These are phyloP conservation scores for Senna tora DNA, from an alignment of 306 rosid genomes.

Conservation along the genomic window DNA sequence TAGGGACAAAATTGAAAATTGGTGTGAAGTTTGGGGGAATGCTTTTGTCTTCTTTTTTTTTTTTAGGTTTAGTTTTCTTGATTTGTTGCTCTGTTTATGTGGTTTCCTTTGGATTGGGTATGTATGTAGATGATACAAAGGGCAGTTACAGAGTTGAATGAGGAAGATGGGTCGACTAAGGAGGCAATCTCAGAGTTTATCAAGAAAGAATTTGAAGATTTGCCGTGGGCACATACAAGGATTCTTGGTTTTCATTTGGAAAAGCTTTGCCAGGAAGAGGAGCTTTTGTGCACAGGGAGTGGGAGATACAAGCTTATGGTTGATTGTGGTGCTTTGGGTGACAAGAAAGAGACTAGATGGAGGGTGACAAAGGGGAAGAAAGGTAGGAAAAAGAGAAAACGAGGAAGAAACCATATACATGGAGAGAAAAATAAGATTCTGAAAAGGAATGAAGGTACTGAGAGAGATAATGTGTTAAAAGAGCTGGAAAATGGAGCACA, in stretches of 20 bases:
- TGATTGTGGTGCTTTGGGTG: background rate
- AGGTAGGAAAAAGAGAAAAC: slow-evolving; percentile 27
- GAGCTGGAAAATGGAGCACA: slow-evolving; percentile 7
- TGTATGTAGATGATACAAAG: slow-evolving; percentile 42
- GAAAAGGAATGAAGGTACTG: background rate
- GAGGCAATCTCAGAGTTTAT: slow-evolving; percentile 45
- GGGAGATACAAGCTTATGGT: slow-evolving; percentile 33
- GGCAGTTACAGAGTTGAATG: slow-evolving; percentile 39
- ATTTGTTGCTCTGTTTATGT: background rate
- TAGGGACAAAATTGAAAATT: too few relatives aligned
- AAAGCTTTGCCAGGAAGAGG: slow-evolving; percentile 38
- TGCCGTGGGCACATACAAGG: slow-evolving; percentile 49
- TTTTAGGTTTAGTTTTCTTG: too few relatives aligned
- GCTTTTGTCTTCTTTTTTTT: too few relatives aligned
- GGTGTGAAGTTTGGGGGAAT: too few relatives aligned
- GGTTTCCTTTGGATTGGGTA: background rate
- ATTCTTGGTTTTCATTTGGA: slow-evolving; percentile 41
- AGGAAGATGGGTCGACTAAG: slow-evolving; percentile 35
- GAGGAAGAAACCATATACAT: background rate
- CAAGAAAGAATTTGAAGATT: slow-evolving; percentile 32
- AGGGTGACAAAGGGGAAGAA: background rate
- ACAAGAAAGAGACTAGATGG: background rate
- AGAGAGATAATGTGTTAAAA: slow-evolving; percentile 5
- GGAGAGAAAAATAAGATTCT: background rate
- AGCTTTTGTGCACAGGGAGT: slow-evolving; percentile 22